These are phyloP conservation scores for Blastocystis sp. DNA, from an alignment of 352 stramenopile species.

Conservation along the genomic window DNA sequence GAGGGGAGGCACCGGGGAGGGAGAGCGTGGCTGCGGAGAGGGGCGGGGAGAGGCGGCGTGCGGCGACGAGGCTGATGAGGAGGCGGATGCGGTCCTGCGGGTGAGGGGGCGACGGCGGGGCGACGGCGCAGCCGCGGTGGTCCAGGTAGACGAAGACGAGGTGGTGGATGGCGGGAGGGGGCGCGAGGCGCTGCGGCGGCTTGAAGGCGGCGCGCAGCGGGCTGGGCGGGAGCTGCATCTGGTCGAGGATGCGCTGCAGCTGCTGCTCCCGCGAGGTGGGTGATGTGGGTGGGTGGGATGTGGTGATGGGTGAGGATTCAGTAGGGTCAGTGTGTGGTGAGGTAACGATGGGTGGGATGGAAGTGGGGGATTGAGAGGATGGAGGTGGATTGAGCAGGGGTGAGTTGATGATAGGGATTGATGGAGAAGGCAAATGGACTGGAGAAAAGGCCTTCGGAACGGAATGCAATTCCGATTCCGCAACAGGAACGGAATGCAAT, in stretches of 20 bases:
- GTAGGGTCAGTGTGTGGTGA: background rate
- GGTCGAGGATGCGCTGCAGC: background rate
- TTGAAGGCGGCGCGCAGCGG: background rate
- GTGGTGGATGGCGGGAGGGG: background rate
- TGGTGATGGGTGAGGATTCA: background rate
- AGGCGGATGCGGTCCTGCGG: constrained; percentile 1
- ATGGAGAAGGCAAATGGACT: background rate
- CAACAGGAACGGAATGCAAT: background rate
- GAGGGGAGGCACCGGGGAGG: background rate
- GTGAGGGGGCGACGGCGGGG: background rate
- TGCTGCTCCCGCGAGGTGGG: background rate
- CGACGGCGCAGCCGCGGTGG: constrained; percentile 15
- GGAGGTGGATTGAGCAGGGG: background rate
- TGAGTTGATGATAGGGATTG: background rate
- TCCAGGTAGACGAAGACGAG: constrained; percentile 4
- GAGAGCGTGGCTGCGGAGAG: background rate
- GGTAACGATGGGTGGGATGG: no score
- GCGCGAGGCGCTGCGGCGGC: background rate
- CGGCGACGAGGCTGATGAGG: background rate
- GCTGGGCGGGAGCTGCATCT: background rate
- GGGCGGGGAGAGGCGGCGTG: background rate
- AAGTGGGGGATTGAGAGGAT: no score
- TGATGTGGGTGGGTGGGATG: background rate
- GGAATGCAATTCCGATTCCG: background rate
- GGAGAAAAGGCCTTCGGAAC: background rate